phyloP scores from a whole-genome alignment of 768 basidiomycete species.

The Suillus variegatus region DNA sequence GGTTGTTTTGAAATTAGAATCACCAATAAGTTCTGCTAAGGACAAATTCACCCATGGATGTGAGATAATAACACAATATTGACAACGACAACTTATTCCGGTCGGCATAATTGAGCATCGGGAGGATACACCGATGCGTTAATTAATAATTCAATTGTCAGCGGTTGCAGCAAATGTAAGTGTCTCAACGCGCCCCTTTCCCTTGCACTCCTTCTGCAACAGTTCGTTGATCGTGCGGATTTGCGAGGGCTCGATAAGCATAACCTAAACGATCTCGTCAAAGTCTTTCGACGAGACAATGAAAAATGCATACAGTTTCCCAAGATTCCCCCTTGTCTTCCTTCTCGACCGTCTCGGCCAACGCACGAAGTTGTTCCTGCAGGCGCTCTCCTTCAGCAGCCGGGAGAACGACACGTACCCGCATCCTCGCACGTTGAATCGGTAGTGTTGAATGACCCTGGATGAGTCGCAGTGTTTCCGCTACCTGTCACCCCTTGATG shows the following conservation, averaged over 20 bases:
- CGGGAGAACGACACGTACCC: slow-evolving; percentile 81
- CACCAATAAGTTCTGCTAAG: not conserved
- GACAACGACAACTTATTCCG: not conserved
- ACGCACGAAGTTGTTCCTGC: slow-evolving; percentile 67
- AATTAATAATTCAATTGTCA: slow-evolving; percentile 15
- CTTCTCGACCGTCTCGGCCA: slow-evolving; percentile 82
- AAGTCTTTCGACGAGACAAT: not conserved
- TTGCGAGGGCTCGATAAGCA: slow-evolving; percentile 91
- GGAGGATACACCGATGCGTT: not conserved
- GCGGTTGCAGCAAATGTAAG: slow-evolving; percentile 70
- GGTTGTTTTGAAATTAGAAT: not conserved
- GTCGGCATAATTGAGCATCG: not conserved
- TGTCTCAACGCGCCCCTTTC: slow-evolving; percentile 84
- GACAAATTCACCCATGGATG: not conserved
- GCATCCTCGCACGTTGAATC: slow-evolving; percentile 93
- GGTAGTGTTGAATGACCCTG: slow-evolving; percentile 85
- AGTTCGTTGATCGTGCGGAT: slow-evolving; percentile 90
- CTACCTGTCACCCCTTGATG: slow-evolving; percentile 53
- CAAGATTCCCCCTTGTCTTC: slow-evolving; percentile 80
- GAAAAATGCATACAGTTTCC: slow-evolving; percentile 69
- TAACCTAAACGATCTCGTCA: slow-evolving; percentile 52
- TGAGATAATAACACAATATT: not conserved
- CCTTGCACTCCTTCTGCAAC: slow-evolving; percentile 89
- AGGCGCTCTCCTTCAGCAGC: slow-evolving; percentile 62
- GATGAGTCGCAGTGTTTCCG: slow-evolving; percentile 83